Conservation (phyloP, 495 filamentous ascomycete genomes). For the Podospora tetraspora region DNA sequence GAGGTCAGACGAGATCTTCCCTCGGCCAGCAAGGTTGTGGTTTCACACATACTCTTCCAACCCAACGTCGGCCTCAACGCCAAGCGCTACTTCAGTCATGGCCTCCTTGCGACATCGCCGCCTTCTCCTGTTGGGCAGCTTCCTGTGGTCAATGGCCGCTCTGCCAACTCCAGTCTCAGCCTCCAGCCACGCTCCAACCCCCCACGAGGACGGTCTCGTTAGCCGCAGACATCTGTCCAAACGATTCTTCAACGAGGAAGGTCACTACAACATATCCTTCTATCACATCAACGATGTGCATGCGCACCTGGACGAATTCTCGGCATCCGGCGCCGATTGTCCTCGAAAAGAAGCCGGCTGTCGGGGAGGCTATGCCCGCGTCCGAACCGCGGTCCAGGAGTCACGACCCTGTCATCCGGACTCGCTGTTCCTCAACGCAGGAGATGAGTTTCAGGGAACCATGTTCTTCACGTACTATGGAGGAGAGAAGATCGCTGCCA, state of each 20-base stretch:
- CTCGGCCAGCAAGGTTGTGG: neutral
- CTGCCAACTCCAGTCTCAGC: neutral
- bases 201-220: conserved; percentile 34
- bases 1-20: neutral
- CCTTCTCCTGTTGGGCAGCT: neutral
- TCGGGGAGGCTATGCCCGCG: conserved; percentile 54
- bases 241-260: conserved; percentile 45
- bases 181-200: neutral
- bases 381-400: conserved; percentile 47
- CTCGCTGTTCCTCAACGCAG: conserved; percentile 51
- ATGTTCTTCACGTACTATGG: conserved; percentile 54
- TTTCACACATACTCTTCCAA: neutral
- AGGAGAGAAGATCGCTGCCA: conserved; percentile 58
- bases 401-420: conserved; percentile 47
- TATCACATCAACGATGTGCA: conserved; percentile 62
- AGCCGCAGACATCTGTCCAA: conserved; percentile 39
- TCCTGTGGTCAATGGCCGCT: neutral
- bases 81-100: neutral
- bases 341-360: conserved; percentile 45
- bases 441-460: conserved; percentile 59
- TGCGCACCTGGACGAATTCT: conserved; percentile 54
- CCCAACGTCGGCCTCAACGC: neutral
- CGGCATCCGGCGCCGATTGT: conserved; percentile 51
- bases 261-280: conserved; percentile 56
- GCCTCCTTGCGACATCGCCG: neutral